Base-by-base conservation (phyloP, 78 protist genomes). In the Dictyostelium brefeldianum region DNA sequence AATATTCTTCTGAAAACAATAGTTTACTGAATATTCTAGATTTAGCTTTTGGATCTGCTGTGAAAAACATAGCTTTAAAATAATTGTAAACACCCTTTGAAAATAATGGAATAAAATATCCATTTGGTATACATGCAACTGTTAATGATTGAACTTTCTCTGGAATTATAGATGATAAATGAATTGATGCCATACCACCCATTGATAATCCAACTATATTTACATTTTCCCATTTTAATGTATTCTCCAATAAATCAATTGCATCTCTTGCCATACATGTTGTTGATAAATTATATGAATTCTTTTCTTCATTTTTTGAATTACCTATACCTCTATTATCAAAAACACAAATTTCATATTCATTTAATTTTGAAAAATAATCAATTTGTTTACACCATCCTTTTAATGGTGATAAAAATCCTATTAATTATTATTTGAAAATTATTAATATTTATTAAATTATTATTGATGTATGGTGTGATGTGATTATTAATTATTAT, bases 131-230 rank as follows among this genome's bases (percentile, higher is more conserved):
- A 25, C 70, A 62, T 9, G 70, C 70, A 62, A 62, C 25, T 1
- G 5, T 4, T 9, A 62, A 25, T n/a, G 70, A 62, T 62, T 62
- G 70, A 25, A 62, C 41, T 25, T 25, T 62, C 12, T 25, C 20
- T 1, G 70, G 70, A 25, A 62, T 62, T 6, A 10, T 62, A 10
- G 70, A 62, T 22, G 70, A 10, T 0, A 62, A 17, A 62, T 62
- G 70, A 62, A 62, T 62, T 22, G 70, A 62, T 62, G 70, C 70
- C 95, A 90, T 90, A 12, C 95, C 95, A 80, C 95, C 95, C 95
- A 90, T 90, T 29, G 95, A 90, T 7, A 53, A 62, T n/a, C 95
- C 89, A n/a, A 81, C 81, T 1, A 90, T 18, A 57, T 90, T 81
- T 4, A 71, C 83, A 5, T n/a, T 22, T 0, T 62, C 67, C 95